Base-by-base conservation (phyloP, 768 basidiomycete genomes). In the Hebeloma cylindrosporum region DNA sequence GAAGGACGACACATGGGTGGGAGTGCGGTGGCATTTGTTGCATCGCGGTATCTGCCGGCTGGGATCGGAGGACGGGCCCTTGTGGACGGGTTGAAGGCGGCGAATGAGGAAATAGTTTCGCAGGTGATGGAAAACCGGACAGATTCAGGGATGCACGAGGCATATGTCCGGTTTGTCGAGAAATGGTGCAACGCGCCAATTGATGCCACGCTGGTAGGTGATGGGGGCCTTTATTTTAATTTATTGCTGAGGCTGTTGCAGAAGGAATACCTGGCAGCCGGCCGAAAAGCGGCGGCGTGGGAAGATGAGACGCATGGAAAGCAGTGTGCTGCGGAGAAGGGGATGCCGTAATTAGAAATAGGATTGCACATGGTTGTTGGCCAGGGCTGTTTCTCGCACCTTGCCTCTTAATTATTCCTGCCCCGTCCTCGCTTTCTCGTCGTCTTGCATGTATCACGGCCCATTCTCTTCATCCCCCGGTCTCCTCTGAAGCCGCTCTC, bases 141-240 rank as follows among this genome's bases (percentile, higher is more conserved):
- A 9, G 41, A 51, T 14, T 67, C 67, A 37, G 59, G 57, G 9
- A 48, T 68, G 31, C 37, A 56, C 17, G 35, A 72, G 30, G 64
- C 64, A 3, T 82, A 80, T 29, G 70, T 69, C 22, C 63, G 64
- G 18, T 72, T 88, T 48, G 76, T 83, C 6, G 80, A 83, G 43
- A 72, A 68, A n/a, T 65, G 82, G 53, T 74, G 70, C 37, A 52
- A 50, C 17, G 72, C 71, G 21, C 69, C 61, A 32, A 65, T 68
- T 31, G 72, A 84, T 48, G 73, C 69, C 25, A 70, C 71, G 48
- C 63, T 87, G 68, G 67, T 75, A 51, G 61, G 68, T 54, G 51
- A 57, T 21, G 38, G n/a, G n/a, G n/a, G n/a, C n/a, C n/a, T n/a
- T n/a, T n/a, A n/a, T n/a, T n/a, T 60, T 46, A 39, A 62, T 69